Evolutionary conservation across 2,329 filamentous ascomycete species (phyloP), one percentile per base, ranked within the genome.

Genomic region (Alternaria ventricosa): DNA sequence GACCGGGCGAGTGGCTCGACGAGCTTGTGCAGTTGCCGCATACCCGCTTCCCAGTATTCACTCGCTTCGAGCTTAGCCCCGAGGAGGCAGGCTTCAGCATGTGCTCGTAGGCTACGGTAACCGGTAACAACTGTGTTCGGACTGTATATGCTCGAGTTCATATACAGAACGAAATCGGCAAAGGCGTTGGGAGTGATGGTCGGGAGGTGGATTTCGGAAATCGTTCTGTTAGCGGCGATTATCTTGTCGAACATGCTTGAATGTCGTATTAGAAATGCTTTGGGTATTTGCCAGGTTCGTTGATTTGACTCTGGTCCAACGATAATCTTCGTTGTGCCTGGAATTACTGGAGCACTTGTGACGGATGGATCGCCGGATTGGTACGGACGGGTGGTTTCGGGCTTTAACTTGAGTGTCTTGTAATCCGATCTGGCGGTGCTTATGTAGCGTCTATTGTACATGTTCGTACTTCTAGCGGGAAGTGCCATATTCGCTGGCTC

Each of bases 61-160:
- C 36, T 30, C 2, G 61, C 61, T 10, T 58, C 62, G 1, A 73
- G 51, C 5, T 57, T 28, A 6, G 25, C 15, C 18, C 71, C 72
- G 11, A 74, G 57, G 0, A 68, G 11, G 28, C 58, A 70, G 5
- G 68, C 65, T 0, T 45, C 23, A 0, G 60, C 20, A 57, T 70
- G 30, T 7, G 61, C 22, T 3, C 27, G 55, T 10, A 71, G 45
- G 22, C 61, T 30, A 36, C 60, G 56, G 61, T 67, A 70, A 27
- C 46, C 53, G 5, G 56, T 11, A 15, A 65, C 43, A 10, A 46
- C n/a, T 1, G 23, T 59, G 60, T 70, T 69, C 43, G 64, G 30
- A 11, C 55, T 64, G 65, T 73, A 73, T 41, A 73, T 71, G 60
- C 46, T 69, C 36, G 62, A 67, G 44, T 64, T 45, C 27, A 66